These are phyloP conservation scores for Aspergillus sp. DNA, from an alignment of 2,329 filamentous ascomycete species.

Conservation along the genomic window DNA sequence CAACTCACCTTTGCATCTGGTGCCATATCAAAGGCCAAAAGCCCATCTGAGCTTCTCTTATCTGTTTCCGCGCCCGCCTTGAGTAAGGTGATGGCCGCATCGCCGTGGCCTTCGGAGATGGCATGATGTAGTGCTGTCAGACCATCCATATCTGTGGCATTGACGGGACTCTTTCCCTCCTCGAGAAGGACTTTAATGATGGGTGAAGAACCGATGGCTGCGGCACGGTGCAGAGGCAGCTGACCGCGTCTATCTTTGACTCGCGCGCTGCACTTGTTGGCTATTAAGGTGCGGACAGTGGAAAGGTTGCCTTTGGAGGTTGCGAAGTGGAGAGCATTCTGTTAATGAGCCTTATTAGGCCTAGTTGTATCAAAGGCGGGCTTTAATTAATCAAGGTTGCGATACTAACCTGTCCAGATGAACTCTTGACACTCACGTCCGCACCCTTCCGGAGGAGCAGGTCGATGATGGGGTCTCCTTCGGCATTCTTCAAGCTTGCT, in stretches of 20 bases:
- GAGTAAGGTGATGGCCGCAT: constrained; percentile 77
- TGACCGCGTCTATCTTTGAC: constrained; percentile 85
- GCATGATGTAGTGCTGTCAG: constrained; percentile 86
- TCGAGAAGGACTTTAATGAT: constrained; percentile 78
- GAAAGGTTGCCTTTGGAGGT: constrained; percentile 87
- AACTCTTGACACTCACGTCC: constrained; percentile 44
- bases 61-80: constrained; percentile 80
- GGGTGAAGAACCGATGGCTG: constrained; percentile 83
- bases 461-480: constrained; percentile 45
- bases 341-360: constrained; percentile 9
- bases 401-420: constrained; percentile 38
- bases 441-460: constrained; percentile 46
- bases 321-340: constrained; percentile 89
- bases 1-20: constrained; percentile 75
- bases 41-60: constrained; percentile 70
- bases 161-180: constrained; percentile 71
- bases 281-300: constrained; percentile 72
- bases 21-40: constrained; percentile 73
- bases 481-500: constrained; percentile 44
- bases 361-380: not conserved
- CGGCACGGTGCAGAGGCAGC: constrained; percentile 84
- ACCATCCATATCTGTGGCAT: constrained; percentile 77
- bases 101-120: constrained; percentile 61
- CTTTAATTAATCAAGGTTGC: not conserved
- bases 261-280: constrained; percentile 71